Base-by-base conservation (phyloP, 768 basidiomycete species). In the Galerina marginata region DNA sequence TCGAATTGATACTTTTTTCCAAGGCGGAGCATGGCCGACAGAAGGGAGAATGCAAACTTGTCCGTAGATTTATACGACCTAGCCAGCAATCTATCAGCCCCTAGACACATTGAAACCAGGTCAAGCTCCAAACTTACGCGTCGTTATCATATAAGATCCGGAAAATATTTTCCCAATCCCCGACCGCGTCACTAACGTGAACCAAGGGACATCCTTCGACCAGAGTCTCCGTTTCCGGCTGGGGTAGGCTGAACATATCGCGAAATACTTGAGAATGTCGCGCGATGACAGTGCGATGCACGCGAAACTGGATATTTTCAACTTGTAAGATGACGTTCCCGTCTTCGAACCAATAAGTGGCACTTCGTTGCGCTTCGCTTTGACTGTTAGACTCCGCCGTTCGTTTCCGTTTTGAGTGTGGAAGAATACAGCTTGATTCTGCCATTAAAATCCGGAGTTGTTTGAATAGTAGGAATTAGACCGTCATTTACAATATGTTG, bases 1-100 rank as follows among this genome's bases (percentile, higher is more conserved):
- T 23, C n/a, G 9, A 51, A 51, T 6, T 52, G 40, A 40, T 58
- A 58, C 29, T 51, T 52, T 14, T 51, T 49, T 25, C 57, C 57
- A 16, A 58, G 49, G 25, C 57, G 49, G 9, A 58, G 47, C 56
- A 58, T 49, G n/a, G 56, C 39, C 4, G 39, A 15, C 6, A 58
- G 11, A 39, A 29, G 14, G 10, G 47, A 37, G 5, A 47, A 3
- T 7, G 48, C 9, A 42, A 43, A 25, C 20, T 42, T 11, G 33
- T 29, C 47, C 12, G 38, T 58, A 6, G 9, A 16, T 26, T 7
- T 37, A 46, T 20, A 20, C 11, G 29, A 4, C 29, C 29, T 33
- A 3, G 29, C 5, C 29, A 33, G 9, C 12, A 20, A 37, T 7
- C 4, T 15, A 12, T n/a, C 23, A n/a, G 38, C 4, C 20, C 16